Evolutionary conservation across 805 yeast genomes (phyloP).

Genomic region (Cyberlindnera sargentensis): DNA sequence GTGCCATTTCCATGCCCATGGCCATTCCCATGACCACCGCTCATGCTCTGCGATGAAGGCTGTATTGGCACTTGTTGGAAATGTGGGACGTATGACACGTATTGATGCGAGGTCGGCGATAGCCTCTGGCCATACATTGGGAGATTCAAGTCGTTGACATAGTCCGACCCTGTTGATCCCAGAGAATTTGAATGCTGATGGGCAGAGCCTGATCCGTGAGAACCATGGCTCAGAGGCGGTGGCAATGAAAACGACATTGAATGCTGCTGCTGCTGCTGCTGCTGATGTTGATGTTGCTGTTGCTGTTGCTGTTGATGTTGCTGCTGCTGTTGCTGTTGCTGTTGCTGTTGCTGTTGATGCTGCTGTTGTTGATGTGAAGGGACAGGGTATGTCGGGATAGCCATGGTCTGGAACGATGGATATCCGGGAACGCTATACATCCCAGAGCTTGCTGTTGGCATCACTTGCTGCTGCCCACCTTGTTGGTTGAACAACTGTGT

Average conservation of each 20-base stretch:
- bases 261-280: slow-evolving; percentile 1
- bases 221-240: background rate
- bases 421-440: no score
- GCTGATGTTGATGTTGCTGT: background rate
- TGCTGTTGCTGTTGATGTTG: slow-evolving; percentile 1
- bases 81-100: background rate
- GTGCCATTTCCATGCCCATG: background rate
- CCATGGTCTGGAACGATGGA: no score
- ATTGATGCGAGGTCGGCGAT: background rate
- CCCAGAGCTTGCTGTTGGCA: no score
- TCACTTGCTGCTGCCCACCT: no score
- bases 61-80: slow-evolving; percentile 6
- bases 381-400: no score
- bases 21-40: slow-evolving; percentile 1
- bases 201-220: background rate
- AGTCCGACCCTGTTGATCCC: background rate
- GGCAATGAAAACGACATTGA: slow-evolving; percentile 2
- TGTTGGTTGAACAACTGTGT: slow-evolving; percentile 3
- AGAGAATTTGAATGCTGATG: background rate
- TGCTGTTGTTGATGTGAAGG: slow-evolving; percentile 1
- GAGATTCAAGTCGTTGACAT: slow-evolving; percentile 1
- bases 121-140: background rate
- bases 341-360: background rate
- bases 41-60: slow-evolving; percentile 15
- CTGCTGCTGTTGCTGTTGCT: background rate